phyloP scores from a whole-genome alignment of 768 basidiomycete species.

The Tylopilus cervinicoccineus region DNA sequence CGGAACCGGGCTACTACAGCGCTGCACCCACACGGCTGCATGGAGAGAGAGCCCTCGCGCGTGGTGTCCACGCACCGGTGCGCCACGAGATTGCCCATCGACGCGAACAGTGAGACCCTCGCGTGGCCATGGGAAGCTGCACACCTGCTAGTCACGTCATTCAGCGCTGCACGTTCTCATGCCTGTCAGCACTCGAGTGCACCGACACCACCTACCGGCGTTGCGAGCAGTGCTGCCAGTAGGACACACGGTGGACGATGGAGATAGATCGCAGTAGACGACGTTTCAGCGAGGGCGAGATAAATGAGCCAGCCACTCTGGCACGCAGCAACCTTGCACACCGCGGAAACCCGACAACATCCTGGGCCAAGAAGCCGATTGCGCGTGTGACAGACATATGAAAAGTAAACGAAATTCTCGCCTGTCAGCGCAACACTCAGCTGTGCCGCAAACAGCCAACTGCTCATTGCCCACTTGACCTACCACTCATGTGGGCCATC shows the following conservation, averaged over 20 bases:
- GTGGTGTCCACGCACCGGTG: conserved; percentile 13
- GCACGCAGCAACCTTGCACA: conserved; percentile 2
- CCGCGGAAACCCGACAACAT: conserved; percentile 24
- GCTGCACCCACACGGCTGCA: conserved; percentile 2
- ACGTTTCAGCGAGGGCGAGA: conserved; percentile 11
- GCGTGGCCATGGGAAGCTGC: too few relatives aligned
- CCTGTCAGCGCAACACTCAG: conserved; percentile 9
- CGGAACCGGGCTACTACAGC: conserved; percentile 20
- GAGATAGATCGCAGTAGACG: conserved; percentile 3
- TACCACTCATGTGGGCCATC: too few relatives aligned
- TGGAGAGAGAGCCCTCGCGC: too few relatives aligned
- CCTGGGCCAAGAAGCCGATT: conserved; percentile 16
- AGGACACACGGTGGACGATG: neutral
- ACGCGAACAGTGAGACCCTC: too few relatives aligned
- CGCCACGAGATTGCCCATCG: conserved; percentile 6
- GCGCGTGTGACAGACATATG: conserved; percentile 14
- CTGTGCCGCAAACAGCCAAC: neutral
- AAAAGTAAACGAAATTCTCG: conserved; percentile 1
- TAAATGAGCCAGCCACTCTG: neutral
- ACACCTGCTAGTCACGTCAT: too few relatives aligned
- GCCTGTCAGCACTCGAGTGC: conserved; percentile 9
- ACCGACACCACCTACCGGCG: neutral
- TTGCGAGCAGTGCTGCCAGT: neutral
- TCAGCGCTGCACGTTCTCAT: too few relatives aligned
- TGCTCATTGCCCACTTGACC: neutral